Conservation (phyloP, 345 rosid species). For the Hypericum perforatum region DNA sequence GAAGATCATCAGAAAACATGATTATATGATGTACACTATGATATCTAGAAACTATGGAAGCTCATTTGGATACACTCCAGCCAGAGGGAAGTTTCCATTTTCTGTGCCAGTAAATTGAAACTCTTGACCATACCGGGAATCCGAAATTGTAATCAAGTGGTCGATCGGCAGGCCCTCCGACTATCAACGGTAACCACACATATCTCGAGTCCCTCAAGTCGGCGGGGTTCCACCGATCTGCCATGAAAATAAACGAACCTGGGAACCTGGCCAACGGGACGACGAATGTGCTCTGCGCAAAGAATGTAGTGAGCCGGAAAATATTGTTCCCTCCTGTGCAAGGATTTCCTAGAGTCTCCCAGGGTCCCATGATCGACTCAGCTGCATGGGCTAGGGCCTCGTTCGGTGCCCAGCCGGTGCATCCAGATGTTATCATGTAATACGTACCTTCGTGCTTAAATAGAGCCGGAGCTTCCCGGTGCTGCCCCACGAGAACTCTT, state of each 20-base stretch:
- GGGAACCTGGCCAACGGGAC: slow-evolving; percentile 67
- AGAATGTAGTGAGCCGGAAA: slow-evolving; percentile 58
- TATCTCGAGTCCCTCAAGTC: slow-evolving; percentile 82
- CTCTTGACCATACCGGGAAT: slow-evolving; percentile 76
- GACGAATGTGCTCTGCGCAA: slow-evolving; percentile 79
- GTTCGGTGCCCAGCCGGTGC: slow-evolving; percentile 97
- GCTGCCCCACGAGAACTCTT: slow-evolving; percentile 59
- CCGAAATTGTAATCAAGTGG: slow-evolving; percentile 65
- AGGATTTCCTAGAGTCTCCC: slow-evolving; percentile 94
- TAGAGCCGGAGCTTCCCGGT: slow-evolving; percentile 84
- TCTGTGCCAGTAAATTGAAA: slow-evolving; percentile 84
- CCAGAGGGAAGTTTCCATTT: slow-evolving; percentile 71
- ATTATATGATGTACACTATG: no score
- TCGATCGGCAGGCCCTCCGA: slow-evolving; percentile 69
- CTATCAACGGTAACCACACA: slow-evolving; percentile 74
- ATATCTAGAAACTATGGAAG: no score
- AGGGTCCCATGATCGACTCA: slow-evolving; percentile 79
- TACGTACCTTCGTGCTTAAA: slow-evolving; percentile 69
- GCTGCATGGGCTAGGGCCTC: slow-evolving; percentile 84
- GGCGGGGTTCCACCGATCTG: slow-evolving; percentile 92
- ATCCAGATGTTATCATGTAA: slow-evolving; percentile 89
- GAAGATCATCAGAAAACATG: no score
- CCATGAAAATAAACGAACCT: slow-evolving; percentile 70
- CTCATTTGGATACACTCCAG: slow-evolving; percentile 21
- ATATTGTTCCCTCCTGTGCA: slow-evolving; percentile 77